Base-by-base conservation (phyloP, 352 stramenopile species). In the Globisporangium acanthophoron region DNA sequence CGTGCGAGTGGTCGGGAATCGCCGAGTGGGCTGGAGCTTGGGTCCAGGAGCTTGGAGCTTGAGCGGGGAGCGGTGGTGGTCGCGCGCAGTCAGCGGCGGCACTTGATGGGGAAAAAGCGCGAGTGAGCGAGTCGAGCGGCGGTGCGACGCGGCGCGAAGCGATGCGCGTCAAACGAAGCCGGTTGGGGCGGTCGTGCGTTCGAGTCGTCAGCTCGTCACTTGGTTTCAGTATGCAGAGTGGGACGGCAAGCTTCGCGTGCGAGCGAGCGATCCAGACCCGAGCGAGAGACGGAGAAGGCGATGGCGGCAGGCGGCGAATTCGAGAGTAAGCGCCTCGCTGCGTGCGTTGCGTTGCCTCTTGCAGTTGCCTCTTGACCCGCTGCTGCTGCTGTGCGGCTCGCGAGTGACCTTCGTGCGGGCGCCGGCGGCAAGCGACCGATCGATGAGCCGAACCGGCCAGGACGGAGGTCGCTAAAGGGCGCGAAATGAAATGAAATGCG, bases 181-280 rank as follows among this genome's bases (percentile, higher is more conserved):
- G n/a, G 41, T 24, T 6, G 41, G 20, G 16, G n/a, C 44, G 44
- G 44, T 43, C 37, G 44, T 49, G 44, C 18, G 40, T 3, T 31
- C n/a, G 44, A 21, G 44, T 49, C 44, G 44, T 49, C 24, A 9
- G 21, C 44, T 49, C 44, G 43, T 31, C 20, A 49, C 44, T 49
- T 49, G 44, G n/a, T 21, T 24, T 49, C 44, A 49, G 44, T 49
- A 49, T 49, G 44, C n/a, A 49, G 44, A 49, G 44, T 49, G 44
- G 44, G 44, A 49, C 24, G 1, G 4, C 44, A 7, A 24, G n/a
- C 44, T 3, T 27, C 8, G 20, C 44, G 44, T 49, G 44, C 44
- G 44, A 27, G 21, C 8, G 21, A 48, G 44, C 44, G 44, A 49
- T 49, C 44, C 43, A 27, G 43, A 27, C 3, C 15, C n/a, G 16